These are phyloP conservation scores for Backusella circina DNA, from an alignment of 192 early-diverging fungal species.

Conservation along the genomic window DNA sequence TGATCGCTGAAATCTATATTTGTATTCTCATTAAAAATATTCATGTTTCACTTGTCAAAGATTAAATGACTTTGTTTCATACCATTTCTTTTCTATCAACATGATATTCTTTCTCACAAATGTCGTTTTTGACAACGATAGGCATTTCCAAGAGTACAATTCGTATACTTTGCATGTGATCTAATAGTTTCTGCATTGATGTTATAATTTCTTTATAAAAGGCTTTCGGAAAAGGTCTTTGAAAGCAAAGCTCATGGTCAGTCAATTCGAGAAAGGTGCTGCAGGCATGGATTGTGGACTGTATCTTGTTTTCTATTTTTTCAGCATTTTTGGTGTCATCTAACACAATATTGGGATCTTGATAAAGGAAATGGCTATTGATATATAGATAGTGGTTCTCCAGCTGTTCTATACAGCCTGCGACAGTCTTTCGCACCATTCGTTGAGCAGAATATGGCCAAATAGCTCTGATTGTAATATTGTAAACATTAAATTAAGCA, in stretches of 20 bases:
- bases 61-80: neutral
- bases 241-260: slow-evolving; percentile 66
- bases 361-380: slow-evolving; percentile 58
- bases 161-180: slow-evolving; percentile 65
- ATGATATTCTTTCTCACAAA: slow-evolving; percentile 36
- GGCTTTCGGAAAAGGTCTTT: slow-evolving; percentile 63
- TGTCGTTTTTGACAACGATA: slow-evolving; percentile 38
- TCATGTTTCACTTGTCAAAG: neutral
- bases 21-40: neutral
- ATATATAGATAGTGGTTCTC: slow-evolving; percentile 65
- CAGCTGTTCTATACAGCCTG: slow-evolving; percentile 35
- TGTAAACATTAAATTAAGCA: neutral
- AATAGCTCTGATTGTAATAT: slow-evolving; percentile 36
- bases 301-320: slow-evolving; percentile 23
- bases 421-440: slow-evolving; percentile 52
- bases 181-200: slow-evolving; percentile 66
- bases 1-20: slow-evolving; percentile 47
- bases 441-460: slow-evolving; percentile 76
- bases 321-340: slow-evolving; percentile 12
- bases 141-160: slow-evolving; percentile 37
- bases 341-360: slow-evolving; percentile 32
- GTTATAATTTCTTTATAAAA: slow-evolving; percentile 64
- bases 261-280: slow-evolving; percentile 55
- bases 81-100: neutral
- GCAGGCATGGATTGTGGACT: slow-evolving; percentile 18